A percentile compares a stretch with the other conserved stretches of the same genome.
These are phyloP conservation scores for Vigna unguiculata DNA, from an alignment of 306 rosid species.

Conservation along the genomic window DNA sequence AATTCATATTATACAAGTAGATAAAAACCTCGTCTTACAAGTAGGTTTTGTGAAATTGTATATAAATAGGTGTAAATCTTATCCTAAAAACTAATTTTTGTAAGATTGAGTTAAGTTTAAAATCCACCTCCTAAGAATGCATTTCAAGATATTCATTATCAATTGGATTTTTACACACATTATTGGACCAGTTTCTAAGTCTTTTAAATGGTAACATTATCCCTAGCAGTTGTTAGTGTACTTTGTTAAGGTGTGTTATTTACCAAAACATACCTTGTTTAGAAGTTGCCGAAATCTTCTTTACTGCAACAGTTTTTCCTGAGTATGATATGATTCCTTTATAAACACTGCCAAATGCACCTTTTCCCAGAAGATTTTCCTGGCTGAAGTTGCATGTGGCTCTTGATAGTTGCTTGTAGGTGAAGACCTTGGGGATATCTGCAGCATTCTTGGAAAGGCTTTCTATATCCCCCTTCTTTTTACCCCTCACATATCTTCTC, in stretches of 20 bases:
- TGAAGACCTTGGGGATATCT: conserved; percentile 52
- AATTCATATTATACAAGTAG: too few relatives aligned
- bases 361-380: conserved; percentile 60
- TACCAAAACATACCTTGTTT: conserved; percentile 57
- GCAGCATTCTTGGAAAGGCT: conserved; percentile 49
- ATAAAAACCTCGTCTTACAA: too few relatives aligned
- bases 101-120: too few relatives aligned
- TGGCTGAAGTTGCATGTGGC: conserved; percentile 58
- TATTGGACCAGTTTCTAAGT: background rate
- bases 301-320: conserved; percentile 55
- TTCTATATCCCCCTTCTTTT: conserved; percentile 47
- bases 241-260: background rate
- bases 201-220: background rate
- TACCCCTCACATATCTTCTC: conserved; percentile 38
- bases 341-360: conserved; percentile 70
- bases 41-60: too few relatives aligned
- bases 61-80: too few relatives aligned
- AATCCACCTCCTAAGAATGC: too few relatives aligned
- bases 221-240: background rate
- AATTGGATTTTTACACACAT: background rate
- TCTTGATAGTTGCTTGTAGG: conserved; percentile 53
- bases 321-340: conserved; percentile 51
- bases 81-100: too few relatives aligned
- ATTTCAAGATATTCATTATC: background rate
- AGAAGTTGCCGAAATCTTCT: conserved; percentile 63